These are phyloP conservation scores for Diplogelasinospora grovesii DNA, from an alignment of 495 filamentous ascomycete genomes.

Conservation along the genomic window DNA sequence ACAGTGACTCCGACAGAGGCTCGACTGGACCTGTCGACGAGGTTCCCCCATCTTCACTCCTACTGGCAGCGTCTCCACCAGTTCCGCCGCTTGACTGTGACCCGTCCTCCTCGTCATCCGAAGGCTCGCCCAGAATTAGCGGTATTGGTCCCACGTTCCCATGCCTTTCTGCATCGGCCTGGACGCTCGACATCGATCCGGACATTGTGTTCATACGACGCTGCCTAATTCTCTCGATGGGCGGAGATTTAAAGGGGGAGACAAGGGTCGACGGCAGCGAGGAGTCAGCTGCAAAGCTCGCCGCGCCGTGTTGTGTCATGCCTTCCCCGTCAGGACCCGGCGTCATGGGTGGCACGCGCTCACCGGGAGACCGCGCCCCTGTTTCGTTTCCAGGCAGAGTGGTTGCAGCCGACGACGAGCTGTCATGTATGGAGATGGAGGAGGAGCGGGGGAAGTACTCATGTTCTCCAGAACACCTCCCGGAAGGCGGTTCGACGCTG, in stretches of 20 bases:
- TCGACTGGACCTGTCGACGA: constrained; percentile 18
- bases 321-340: background rate
- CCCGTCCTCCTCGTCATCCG: constrained; percentile 19
- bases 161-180: constrained; percentile 22
- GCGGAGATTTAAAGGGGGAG: background rate
- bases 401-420: too few species aligned
- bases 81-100: constrained; percentile 10
- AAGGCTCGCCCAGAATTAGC: constrained; percentile 29
- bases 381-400: too few species aligned
- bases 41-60: too few species aligned
- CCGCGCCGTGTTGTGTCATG: too few species aligned
- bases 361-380: too few species aligned
- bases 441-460: constrained; percentile 21
- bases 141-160: constrained; percentile 12
- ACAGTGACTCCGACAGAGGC: constrained; percentile 28
- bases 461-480: constrained; percentile 30
- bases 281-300: background rate
- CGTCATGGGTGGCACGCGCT: background rate
- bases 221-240: background rate
- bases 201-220: constrained; percentile 19
- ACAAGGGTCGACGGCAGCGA: background rate
- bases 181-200: constrained; percentile 22
- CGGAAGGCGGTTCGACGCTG: constrained; percentile 55
- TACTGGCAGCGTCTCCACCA: too few species aligned
- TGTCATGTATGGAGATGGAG: too few species aligned